Evolutionary conservation across 2,329 filamentous ascomycete species (phyloP), one percentile per base, ranked within the genome.

Genomic region (Colletotrichum phormii): DNA sequence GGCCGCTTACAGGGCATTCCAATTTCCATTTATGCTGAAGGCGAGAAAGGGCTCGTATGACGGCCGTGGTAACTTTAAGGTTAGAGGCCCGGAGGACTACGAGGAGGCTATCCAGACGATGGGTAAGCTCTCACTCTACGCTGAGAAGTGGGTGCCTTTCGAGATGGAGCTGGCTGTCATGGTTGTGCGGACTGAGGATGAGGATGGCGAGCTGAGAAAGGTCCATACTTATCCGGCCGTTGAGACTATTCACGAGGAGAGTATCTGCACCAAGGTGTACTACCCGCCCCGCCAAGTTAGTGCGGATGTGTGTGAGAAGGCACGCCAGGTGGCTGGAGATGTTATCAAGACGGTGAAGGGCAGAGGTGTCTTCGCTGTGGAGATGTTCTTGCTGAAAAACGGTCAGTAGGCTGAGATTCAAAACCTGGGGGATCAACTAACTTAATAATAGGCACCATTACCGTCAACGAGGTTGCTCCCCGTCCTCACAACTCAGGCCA

Each of bases 191-290:
- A 97, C 94, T 0, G 93, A 95, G 79, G 91, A 97, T 76, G 83
- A 86, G 57, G 80, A 85, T 3, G 88, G 88, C 1, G 83, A 83
- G 15, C 80, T 87, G 9, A 87, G 83, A 72, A 81, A 81, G 15
- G 81, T 89, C 13, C 85, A 95, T 37, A 90, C 95, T 5, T 98
- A 97, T 80, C 95, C 97, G 0, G 93, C 93, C 0, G 95, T 98
- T 2, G 97, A 99, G 85, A 98, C 96, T 1, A 89, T 98, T 35
- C 97, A 99, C 78, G 94, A 98, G 82, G 94, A 98, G 82, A 97
- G 92, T 79, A 95, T 99, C 77, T 98, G 97, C 89, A 97, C 97
- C 77, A 92, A 95, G 75, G 94, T 96, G 2, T 98, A 95, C 80
- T 92, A 93, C 64, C 97, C 97, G 2, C 94, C 96, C 1, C 89